Evolutionary conservation across 768 basidiomycete species (phyloP).

Genomic region (Steccherinum ochraceum): DNA sequence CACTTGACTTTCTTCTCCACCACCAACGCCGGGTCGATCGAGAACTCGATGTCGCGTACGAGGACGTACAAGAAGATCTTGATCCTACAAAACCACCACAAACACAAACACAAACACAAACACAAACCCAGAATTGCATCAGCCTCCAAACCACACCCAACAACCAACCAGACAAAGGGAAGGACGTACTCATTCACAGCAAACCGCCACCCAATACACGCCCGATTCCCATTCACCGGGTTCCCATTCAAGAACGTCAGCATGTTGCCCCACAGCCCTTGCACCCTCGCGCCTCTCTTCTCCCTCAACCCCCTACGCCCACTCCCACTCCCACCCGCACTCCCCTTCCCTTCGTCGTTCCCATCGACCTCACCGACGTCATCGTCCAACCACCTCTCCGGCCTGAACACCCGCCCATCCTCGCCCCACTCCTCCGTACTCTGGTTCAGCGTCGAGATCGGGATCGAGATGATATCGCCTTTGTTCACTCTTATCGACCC

Average conservation of each 20-base stretch:
- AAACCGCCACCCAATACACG: constrained; percentile 59
- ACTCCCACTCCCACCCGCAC: constrained; percentile 48
- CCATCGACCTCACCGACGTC: background rate
- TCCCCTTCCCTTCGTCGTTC: background rate
- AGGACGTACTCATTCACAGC: constrained; percentile 51
- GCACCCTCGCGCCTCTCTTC: constrained; percentile 33
- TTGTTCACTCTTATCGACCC: constrained; percentile 18
- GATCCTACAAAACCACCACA: too few species aligned
- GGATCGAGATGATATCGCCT: constrained; percentile 54
- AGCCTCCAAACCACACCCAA: too few species aligned
- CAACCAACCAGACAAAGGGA: background rate
- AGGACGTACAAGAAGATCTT: constrained; percentile 57
- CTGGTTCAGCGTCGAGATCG: constrained; percentile 56
- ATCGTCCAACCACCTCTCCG: constrained; percentile 19
- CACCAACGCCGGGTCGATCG: constrained; percentile 42
- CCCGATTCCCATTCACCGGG: constrained; percentile 43
- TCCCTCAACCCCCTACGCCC: constrained; percentile 23
- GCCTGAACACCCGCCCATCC: constrained; percentile 59
- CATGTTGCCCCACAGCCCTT: constrained; percentile 47
- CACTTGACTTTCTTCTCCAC: constrained; percentile 63
- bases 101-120: constrained; percentile 8
- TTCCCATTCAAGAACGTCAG: constrained; percentile 55
- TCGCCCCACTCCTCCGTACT: constrained; percentile 51
- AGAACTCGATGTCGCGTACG: constrained; percentile 50
- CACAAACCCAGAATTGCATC: background rate